Evolutionary conservation across 345 rosid species (phyloP), one percentile per base, ranked within the genome.

Genomic region (Aquilaria malaccensis): DNA sequence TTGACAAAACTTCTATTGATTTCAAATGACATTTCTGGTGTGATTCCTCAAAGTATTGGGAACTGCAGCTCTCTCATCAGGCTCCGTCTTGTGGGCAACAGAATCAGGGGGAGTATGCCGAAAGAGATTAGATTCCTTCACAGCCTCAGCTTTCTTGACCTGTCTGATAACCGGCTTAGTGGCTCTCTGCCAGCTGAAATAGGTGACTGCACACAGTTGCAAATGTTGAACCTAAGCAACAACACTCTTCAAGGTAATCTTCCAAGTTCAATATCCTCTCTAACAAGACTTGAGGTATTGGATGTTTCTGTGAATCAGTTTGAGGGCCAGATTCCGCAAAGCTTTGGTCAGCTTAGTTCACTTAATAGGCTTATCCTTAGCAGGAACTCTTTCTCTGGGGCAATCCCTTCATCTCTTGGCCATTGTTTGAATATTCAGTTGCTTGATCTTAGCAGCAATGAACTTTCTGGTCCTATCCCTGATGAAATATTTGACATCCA

Each of bases 221-320:
- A 85, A 64, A 82, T 76, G 84, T 79, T 93, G 49, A 76, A 81
- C 74, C 83, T 93, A 30, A 87, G 94, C 81, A 85, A 89, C 83
- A 93, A 93, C 74, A 81, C 80, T 60, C 73, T 93, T 57, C 71
- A 68, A 59, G 88, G 98, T 59, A 67, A 64, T 56, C 77, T 93
- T 65, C 94, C 98, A 30, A 69, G 47, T 62, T 77, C 89, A 52
- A 71, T 93, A 66, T 80, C 87, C 15, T 81, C 84, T 61, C 75
- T 87, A 2, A 60, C 76, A 3, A 79, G 64, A 77, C 88, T 87
- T 62, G 81, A 85, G 60, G 88, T 81, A 10, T 73, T 87, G 53
- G 91, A 85, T 67, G 78, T 87, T 61, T 87, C 95, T 33, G 61
- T 70, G 30, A 87, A 87, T 72, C 69, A 14, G 45, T 64, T 87